Evolutionary conservation across 2,329 filamentous ascomycete species (phyloP), one percentile per base, ranked within the genome.

Genomic region (Fonsecaea nubica): DNA sequence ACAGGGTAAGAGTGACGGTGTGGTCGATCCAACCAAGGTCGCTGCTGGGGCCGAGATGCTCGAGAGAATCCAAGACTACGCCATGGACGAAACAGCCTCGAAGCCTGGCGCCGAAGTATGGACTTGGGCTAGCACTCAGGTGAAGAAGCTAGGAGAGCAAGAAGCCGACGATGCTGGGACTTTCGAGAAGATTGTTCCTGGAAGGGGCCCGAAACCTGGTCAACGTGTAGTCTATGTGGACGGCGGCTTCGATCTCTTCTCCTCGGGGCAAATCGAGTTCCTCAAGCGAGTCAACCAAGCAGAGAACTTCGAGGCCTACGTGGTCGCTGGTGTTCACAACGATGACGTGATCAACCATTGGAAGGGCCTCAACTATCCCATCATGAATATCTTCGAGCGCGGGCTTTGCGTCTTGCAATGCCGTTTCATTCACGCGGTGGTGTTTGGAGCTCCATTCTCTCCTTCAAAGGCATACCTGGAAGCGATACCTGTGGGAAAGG

Each of bases 371-470:
- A 99, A 99, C 81, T 99, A 97, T 77, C 95, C 95, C 32, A 98
- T 99, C 81, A 99, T 99, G 95, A 99, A 98, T 82, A 93, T 97
- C 64, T 97, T 94, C 75, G 95, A 99, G 83, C 90, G 95, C 50
- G 93, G 93, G 1, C 87, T 99, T 25, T 99, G 95, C 77, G 94
- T 98, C 35, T 82, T 98, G 69, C 95, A 99, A 76, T 99, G 95
- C 83, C 90, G 96, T 89, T 96, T 96, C 80, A 86, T 98, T 75
- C 87, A 96, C 77, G 89, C 92, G 45, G 89, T 96, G 63, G 83
- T 98, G 68, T 96, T 99, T 75, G 92, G 91, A 42, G 92, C 95
- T 0, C 95, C 95, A 0, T 97, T 96, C 77, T 88, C 90, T 2
- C 92, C 94, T 3, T 92, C 88, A n/a, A 86, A 87, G 75, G 81